These are phyloP conservation scores for Russula lepida DNA, from an alignment of 768 basidiomycete genomes.

Conservation along the genomic window DNA sequence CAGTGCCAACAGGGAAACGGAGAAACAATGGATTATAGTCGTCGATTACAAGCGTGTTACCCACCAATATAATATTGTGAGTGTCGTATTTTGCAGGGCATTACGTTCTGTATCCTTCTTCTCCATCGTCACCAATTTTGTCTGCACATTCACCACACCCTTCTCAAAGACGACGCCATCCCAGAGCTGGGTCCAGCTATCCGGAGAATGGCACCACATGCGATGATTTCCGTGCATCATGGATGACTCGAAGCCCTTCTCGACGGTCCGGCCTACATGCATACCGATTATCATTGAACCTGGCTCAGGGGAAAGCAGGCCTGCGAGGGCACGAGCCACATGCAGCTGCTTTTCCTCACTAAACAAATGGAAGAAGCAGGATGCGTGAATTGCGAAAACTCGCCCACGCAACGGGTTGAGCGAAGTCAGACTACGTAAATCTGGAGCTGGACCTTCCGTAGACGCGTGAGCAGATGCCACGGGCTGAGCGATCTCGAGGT, in stretches of 20 bases:
- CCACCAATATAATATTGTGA: not conserved
- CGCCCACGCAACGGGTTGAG: constrained; percentile 40
- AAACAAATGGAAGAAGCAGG: constrained; percentile 46
- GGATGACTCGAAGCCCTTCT: not conserved
- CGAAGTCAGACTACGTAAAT: constrained; percentile 30
- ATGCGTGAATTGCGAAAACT: constrained; percentile 43
- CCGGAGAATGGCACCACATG: constrained; percentile 17
- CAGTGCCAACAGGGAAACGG: too few species aligned
- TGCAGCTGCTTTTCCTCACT: constrained; percentile 28
- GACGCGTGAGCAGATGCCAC: constrained; percentile 24
- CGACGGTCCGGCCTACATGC: not conserved
- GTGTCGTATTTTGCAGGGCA: not conserved
- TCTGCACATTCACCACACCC: constrained; percentile 17
- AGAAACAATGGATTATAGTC: too few species aligned
- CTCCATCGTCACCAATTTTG: not conserved
- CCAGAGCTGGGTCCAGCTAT: constrained; percentile 22
- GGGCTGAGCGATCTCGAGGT: constrained; percentile 30
- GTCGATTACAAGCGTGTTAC: not conserved
- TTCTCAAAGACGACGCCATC: constrained; percentile 19
- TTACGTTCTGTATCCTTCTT: not conserved
- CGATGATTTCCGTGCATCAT: not conserved
- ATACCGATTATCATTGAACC: constrained; percentile 27
- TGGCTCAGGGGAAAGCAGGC: constrained; percentile 33
- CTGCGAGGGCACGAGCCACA: constrained; percentile 35
- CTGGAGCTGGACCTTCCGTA: constrained; percentile 17